Conservation (phyloP, 1,284 basidiomycete species). For the Moesziomyces globuligerus region DNA sequence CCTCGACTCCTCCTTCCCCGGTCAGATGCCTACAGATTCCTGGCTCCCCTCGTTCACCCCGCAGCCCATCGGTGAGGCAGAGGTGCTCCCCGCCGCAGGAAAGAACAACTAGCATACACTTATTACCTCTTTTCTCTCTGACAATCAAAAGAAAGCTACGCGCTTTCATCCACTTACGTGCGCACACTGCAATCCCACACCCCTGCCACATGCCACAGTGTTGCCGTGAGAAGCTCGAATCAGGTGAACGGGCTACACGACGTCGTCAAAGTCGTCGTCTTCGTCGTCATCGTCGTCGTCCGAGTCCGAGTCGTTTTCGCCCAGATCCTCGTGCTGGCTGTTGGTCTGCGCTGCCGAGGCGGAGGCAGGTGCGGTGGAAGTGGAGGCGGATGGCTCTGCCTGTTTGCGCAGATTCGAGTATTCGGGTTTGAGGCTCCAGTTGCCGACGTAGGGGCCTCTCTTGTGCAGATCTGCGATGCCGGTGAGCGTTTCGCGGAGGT, state of each 20-base stretch:
- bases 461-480: constrained; percentile 84
- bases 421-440: constrained; percentile 68
- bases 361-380: neutral
- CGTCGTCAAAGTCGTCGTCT: constrained; percentile 47
- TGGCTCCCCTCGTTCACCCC: constrained; percentile 6
- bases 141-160: no score
- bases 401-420: constrained; percentile 31
- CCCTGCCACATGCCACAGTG: no score
- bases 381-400: constrained; percentile 12
- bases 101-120: constrained; percentile 14
- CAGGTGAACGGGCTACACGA: neutral
- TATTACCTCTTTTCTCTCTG: no score
- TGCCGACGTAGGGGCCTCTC: constrained; percentile 74
- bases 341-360: neutral
- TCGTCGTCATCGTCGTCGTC: constrained; percentile 20
- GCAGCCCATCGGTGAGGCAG: constrained; percentile 32
- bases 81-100: constrained; percentile 39
- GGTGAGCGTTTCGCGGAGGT: constrained; percentile 84
- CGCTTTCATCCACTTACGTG: no score
- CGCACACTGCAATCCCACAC: no score
- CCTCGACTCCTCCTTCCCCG: constrained; percentile 41
- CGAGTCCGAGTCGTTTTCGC: constrained; percentile 22
- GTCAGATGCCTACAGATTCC: neutral
- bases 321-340: constrained; percentile 32
- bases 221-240: no score